phyloP scores from a whole-genome alignment of 352 stramenopile species.

The Pythium aristosporum region DNA sequence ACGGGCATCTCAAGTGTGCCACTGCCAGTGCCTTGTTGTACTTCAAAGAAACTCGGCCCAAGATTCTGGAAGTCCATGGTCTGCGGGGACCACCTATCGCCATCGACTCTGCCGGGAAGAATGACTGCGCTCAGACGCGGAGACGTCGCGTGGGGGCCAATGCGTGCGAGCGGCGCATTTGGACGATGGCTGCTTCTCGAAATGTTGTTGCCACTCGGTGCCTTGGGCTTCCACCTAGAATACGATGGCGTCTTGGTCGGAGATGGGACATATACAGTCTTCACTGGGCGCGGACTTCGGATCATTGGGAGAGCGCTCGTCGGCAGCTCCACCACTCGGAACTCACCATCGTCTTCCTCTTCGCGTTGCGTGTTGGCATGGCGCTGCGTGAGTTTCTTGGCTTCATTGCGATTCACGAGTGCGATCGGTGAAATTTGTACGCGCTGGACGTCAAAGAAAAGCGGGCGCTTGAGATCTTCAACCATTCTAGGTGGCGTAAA shows the following conservation, averaged over 20 bases:
- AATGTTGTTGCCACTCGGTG: neutral
- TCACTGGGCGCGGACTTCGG: conserved; percentile 40
- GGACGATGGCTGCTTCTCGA: neutral
- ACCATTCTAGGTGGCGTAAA: conserved; percentile 32
- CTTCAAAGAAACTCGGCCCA: conserved; percentile 16
- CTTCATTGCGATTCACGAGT: conserved; percentile 51
- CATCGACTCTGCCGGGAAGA: neutral
- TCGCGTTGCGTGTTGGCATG: conserved; percentile 19
- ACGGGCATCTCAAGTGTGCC: conserved; percentile 2
- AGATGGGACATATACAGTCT: conserved; percentile 34
- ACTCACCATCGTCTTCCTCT: conserved; percentile 8
- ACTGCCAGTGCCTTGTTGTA: neutral
- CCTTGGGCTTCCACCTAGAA: conserved; percentile 57
- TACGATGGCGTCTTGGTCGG: conserved; percentile 58
- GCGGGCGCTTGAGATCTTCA: conserved; percentile 50
- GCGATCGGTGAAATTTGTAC: conserved; percentile 40
- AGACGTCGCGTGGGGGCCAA: conserved; percentile 2
- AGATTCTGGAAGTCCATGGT: conserved; percentile 7
- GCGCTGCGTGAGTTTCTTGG: conserved; percentile 36
- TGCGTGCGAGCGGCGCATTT: neutral
- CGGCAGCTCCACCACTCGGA: conserved; percentile 20
- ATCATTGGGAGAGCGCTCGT: conserved; percentile 55
- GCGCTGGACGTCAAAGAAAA: conserved; percentile 53
- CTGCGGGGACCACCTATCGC: neutral
- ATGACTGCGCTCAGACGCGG: conserved; percentile 8